Conservation (phyloP, 345 rosid genomes). For the Salix arbutifolia region DNA sequence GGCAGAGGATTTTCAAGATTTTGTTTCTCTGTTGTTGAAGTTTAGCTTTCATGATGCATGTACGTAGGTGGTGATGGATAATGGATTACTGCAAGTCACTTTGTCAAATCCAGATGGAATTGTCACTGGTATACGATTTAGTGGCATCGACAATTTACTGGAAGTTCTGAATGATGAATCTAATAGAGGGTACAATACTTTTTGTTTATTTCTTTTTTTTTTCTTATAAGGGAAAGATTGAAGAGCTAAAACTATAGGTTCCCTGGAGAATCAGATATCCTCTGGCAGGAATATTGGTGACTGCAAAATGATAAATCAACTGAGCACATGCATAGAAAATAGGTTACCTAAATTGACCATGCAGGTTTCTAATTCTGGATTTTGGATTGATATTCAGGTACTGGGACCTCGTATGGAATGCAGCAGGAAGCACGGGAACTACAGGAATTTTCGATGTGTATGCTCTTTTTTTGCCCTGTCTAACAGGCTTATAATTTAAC, state of each 20-base stretch:
- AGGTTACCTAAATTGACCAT: too few species aligned
- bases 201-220: neutral
- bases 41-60: neutral
- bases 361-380: neutral
- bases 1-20: neutral
- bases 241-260: neutral
- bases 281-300: too few species aligned
- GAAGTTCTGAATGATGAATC: conserved; percentile 75
- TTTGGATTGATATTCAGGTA: conserved; percentile 42
- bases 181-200: conserved; percentile 62
- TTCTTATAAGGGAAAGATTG: neutral
- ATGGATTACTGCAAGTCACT: conserved; percentile 66
- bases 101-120: conserved; percentile 76
- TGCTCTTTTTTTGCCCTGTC: neutral
- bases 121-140: conserved; percentile 60
- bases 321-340: too few species aligned
- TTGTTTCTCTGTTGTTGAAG: neutral
- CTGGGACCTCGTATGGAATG: conserved; percentile 41
- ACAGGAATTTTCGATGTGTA: conserved; percentile 72
- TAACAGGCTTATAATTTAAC: neutral
- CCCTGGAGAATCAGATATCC: too few species aligned
- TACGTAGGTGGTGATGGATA: conserved; percentile 74
- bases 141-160: conserved; percentile 75
- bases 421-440: conserved; percentile 49
- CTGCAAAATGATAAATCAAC: too few species aligned